Evolutionary conservation across 73 alveolate genomes (phyloP).

Genomic region (Diophrys sp.): DNA sequence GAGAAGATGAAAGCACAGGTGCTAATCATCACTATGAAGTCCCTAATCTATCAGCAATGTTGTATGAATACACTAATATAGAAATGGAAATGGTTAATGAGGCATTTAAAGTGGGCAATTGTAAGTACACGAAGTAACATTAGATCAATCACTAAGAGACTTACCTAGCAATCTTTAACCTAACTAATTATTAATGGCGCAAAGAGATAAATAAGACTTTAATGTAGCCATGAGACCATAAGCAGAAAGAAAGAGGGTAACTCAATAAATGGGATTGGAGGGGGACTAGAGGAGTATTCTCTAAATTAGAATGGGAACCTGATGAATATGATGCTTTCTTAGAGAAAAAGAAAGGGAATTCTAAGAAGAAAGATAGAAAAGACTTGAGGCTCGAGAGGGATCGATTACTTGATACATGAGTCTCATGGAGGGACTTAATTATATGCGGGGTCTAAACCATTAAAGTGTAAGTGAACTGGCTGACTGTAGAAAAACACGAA

Average conservation of each 20-base stretch:
- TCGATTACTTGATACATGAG: too few relatives aligned
- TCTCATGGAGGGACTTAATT: neutral
- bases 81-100: conserved; percentile 47
- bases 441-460: conserved; percentile 7
- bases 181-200: neutral
- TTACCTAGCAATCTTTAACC: conserved; percentile 17
- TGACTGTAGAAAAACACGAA: conserved; percentile 33
- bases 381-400: conserved; percentile 3
- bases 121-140: too few relatives aligned
- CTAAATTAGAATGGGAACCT: conserved; percentile 46
- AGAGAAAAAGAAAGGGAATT: conserved; percentile 2
- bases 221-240: neutral
- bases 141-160: too few relatives aligned
- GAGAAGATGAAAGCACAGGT: too few relatives aligned
- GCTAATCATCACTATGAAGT: conserved; percentile 44
- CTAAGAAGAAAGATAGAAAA: neutral
- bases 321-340: conserved; percentile 29
- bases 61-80: conserved; percentile 58
- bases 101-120: conserved; percentile 45
- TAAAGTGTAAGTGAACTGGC: too few relatives aligned
- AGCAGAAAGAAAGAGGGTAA: neutral
- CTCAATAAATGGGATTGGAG: neutral
- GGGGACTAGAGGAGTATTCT: conserved; percentile 32
- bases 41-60: conserved; percentile 57
- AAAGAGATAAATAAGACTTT: neutral